Conservation (phyloP, 2,329 filamentous ascomycete genomes). For the Exserohilum turcica region DNA sequence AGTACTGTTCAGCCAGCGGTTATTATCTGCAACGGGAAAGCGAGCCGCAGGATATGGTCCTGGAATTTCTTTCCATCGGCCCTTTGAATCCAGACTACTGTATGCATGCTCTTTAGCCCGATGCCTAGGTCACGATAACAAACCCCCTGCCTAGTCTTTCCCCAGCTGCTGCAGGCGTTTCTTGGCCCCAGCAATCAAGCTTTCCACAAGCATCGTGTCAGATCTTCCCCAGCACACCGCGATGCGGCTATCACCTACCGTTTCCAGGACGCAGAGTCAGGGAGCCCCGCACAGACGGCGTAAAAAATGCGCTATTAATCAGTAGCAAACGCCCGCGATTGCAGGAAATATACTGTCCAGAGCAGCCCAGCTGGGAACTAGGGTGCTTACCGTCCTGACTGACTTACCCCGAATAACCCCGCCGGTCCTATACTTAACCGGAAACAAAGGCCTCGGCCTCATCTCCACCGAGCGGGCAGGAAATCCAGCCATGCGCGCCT, state of each 20-base stretch:
- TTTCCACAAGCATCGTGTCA: not conserved
- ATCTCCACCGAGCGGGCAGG: conserved; percentile 19
- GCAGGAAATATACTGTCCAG: conserved; percentile 28
- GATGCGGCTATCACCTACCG: conserved; percentile 15
- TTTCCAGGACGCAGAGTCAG: conserved; percentile 12
- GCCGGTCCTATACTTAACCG: conserved; percentile 14
- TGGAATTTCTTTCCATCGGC: not conserved
- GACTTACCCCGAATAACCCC: conserved; percentile 12
- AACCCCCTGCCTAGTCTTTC: not conserved
- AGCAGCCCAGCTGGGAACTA: conserved; percentile 10
- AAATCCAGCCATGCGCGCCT: too few relatives aligned
- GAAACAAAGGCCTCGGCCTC: conserved; percentile 21
- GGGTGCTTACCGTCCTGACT: too few relatives aligned
- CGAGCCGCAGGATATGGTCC: not conserved
- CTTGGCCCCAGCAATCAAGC: conserved; percentile 2
- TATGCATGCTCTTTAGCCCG: not conserved
- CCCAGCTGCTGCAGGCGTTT: not conserved
- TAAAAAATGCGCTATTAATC: conserved; percentile 9
- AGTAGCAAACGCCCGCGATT: conserved; percentile 21
- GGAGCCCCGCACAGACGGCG: not conserved
- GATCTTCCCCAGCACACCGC: not conserved
- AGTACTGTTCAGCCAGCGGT: not conserved
- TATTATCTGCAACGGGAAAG: conserved; percentile 1
- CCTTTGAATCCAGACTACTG: not conserved
- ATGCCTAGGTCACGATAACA: not conserved